phyloP scores from a whole-genome alignment of 2,329 filamentous ascomycete species.

The Phyllosticta paracitricarpa region DNA sequence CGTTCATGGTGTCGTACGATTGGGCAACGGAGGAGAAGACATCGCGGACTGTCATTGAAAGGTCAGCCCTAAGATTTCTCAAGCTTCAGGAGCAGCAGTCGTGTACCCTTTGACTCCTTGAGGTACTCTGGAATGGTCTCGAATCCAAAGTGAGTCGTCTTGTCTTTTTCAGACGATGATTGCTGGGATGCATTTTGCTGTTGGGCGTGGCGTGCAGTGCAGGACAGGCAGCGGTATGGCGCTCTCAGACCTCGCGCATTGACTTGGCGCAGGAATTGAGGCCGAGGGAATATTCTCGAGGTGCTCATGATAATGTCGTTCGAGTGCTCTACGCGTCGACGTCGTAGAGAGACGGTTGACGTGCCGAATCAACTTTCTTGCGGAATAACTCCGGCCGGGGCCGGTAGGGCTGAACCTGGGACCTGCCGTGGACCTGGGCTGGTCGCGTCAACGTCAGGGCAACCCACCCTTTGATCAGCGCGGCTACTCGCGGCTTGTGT shows the following conservation, averaged over 20 bases:
- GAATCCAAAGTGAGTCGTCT: slow-evolving; percentile 84
- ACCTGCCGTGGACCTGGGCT: neutral
- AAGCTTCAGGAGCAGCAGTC: no score
- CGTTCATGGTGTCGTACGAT: slow-evolving; percentile 97
- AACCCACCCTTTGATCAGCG: slow-evolving; percentile 11
- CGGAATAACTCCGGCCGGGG: neutral
- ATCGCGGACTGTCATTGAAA: slow-evolving; percentile 53
- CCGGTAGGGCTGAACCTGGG: slow-evolving; percentile 8
- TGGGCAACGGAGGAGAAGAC: slow-evolving; percentile 94
- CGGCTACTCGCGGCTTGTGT: slow-evolving; percentile 14
- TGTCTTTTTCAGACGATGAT: slow-evolving; percentile 33
- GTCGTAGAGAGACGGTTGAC: neutral
- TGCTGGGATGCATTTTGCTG: slow-evolving; percentile 30
- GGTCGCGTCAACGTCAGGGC: slow-evolving; percentile 20
- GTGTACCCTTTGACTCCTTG: slow-evolving; percentile 57
- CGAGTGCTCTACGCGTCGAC: neutral
- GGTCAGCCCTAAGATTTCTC: neutral
- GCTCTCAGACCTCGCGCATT: slow-evolving; percentile 10
- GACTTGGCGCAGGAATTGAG: slow-evolving; percentile 21
- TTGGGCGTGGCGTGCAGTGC: slow-evolving; percentile 30
- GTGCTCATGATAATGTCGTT: slow-evolving; percentile 15
- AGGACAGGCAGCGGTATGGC: slow-evolving; percentile 43
- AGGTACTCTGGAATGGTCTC: slow-evolving; percentile 71
- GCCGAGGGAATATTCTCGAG: slow-evolving; percentile 18
- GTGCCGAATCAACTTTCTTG: slow-evolving; percentile 7